A percentile compares a stretch with the other conserved stretches of the same genome.
Evolutionary conservation across 768 basidiomycete species (phyloP).

Genomic region (Boletales sp.): DNA sequence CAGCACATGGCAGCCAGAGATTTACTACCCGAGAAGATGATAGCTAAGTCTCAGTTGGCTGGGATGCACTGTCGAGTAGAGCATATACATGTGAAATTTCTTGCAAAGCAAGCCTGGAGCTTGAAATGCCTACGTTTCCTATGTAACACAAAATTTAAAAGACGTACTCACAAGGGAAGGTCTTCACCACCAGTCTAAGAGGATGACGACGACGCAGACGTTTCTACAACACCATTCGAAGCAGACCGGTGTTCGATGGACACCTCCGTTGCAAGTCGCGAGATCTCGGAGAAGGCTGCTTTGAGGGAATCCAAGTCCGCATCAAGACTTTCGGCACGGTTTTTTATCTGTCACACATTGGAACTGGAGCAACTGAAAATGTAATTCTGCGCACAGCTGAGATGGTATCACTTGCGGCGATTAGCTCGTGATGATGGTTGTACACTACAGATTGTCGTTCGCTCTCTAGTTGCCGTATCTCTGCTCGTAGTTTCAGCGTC

Average conservation of each 20-base stretch:
- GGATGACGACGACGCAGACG: background rate
- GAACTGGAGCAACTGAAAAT: background rate
- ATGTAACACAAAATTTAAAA: conserved; percentile 1
- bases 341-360: conserved; percentile 67
- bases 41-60: background rate
- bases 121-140: conserved; percentile 1
- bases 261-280: conserved; percentile 68
- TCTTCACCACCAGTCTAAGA: background rate
- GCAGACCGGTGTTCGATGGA: conserved; percentile 40
- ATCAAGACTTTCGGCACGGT: conserved; percentile 81
- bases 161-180: background rate
- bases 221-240: background rate
- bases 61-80: conserved; percentile 4
- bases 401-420: conserved; percentile 91
- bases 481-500: conserved; percentile 36
- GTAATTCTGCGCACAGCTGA: conserved; percentile 53
- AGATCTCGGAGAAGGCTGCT: conserved; percentile 83
- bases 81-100: conserved; percentile 4
- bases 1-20: conserved; percentile 42
- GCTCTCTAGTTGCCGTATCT: conserved; percentile 83
- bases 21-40: conserved; percentile 30
- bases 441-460: conserved; percentile 91
- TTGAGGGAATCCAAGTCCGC: conserved; percentile 77
- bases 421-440: conserved; percentile 93
- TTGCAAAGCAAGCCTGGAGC: conserved; percentile 13